A percentile compares a stretch with the other conserved stretches of the same genome.
Conservation (phyloP, 2,329 filamentous ascomycete genomes). For the Pseudopyricularia javanii region DNA sequence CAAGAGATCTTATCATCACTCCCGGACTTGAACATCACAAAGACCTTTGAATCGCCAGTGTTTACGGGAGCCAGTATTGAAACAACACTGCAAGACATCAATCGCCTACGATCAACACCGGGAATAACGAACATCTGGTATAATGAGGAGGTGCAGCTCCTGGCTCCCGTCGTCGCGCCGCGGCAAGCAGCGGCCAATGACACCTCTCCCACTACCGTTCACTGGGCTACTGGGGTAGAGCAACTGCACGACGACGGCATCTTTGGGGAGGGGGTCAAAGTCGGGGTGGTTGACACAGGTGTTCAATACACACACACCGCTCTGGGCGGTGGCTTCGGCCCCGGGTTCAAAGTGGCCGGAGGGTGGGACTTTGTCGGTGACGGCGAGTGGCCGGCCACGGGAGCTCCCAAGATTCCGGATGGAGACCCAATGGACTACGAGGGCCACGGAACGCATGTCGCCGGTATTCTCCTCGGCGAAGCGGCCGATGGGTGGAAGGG, state of each 20-base stretch:
- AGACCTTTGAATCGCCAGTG: background rate
- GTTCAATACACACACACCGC: conserved; percentile 5
- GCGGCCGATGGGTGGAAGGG: conserved; percentile 6
- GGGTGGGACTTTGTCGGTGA: conserved; percentile 30
- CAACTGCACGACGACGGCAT: conserved; percentile 5
- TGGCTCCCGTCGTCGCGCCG: background rate
- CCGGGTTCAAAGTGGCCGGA: conserved; percentile 26
- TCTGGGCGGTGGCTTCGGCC: conserved; percentile 31
- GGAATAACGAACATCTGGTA: background rate
- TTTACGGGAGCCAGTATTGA: background rate
- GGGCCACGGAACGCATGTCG: conserved; percentile 29
- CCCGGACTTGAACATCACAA: background rate
- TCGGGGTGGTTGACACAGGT: conserved; percentile 6
- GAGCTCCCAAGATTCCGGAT: conserved; percentile 10
- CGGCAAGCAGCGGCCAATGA: background rate
- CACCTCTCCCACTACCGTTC: background rate
- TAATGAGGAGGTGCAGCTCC: background rate
- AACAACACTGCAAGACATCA: background rate
- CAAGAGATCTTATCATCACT: background rate
- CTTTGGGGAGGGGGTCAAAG: conserved; percentile 5
- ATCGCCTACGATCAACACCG: background rate
- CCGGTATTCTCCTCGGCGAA: conserved; percentile 35
- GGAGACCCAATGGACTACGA: conserved; percentile 20
- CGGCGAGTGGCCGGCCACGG: conserved; percentile 5
- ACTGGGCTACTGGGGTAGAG: conserved; percentile 6